phyloP scores from a whole-genome alignment of 2,329 filamentous ascomycete genomes.

The Epichloe glyceriae region DNA sequence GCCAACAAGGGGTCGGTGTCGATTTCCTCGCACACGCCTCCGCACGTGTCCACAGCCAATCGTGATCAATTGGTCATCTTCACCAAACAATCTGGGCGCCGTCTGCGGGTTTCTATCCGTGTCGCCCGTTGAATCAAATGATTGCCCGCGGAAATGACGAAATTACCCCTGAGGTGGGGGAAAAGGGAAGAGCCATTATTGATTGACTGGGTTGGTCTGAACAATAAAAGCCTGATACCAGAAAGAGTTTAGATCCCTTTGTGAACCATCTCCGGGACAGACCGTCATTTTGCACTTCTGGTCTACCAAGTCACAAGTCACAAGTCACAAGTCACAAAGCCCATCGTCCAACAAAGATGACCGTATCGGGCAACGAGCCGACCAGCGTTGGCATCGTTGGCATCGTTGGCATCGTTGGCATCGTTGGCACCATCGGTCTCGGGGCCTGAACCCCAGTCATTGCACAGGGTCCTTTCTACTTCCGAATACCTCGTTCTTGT shows the following conservation, averaged over 20 bases:
- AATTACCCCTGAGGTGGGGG: too few species aligned
- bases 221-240: neutral
- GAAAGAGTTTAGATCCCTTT: neutral
- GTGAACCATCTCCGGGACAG: neutral
- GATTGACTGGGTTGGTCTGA: too few species aligned
- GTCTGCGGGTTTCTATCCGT: neutral
- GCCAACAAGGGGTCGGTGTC: neutral
- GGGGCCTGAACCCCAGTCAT: neutral
- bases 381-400: constrained; percentile 4
- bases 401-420: constrained; percentile 5
- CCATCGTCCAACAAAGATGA: neutral
- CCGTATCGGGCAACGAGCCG: neutral
- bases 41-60: neutral
- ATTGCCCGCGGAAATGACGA: too few species aligned
- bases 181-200: too few species aligned
- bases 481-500: neutral
- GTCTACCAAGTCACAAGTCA: neutral
- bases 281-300: neutral
- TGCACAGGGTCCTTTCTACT: neutral
- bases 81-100: neutral
- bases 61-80: too few species aligned
- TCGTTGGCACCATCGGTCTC: constrained; percentile 3
- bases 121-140: too few species aligned
- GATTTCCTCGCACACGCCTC: neutral
- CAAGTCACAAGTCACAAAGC: neutral